A percentile compares a stretch with the other conserved stretches of the same genome.
These are phyloP conservation scores for Sonneratia caseolaris DNA, from an alignment of 345 rosid genomes.

Conservation along the genomic window DNA sequence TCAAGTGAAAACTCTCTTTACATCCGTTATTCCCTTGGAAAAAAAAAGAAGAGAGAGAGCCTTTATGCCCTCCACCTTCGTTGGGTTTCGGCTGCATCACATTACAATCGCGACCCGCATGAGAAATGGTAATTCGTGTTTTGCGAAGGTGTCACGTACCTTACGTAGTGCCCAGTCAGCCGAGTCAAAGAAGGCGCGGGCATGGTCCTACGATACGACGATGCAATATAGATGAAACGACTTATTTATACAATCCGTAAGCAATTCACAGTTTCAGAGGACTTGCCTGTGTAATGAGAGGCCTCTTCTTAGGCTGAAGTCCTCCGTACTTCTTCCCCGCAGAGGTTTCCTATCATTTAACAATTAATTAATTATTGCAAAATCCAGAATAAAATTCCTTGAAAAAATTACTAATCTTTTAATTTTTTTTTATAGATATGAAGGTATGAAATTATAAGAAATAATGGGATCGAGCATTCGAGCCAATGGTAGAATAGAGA, in stretches of 20 bases:
- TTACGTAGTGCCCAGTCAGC: constrained; percentile 86
- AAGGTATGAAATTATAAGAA: no score
- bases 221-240: background rate
- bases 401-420: no score
- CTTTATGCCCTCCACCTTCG: background rate
- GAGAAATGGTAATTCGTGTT: background rate
- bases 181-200: constrained; percentile 85
- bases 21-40: no score
- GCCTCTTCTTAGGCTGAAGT: constrained; percentile 76
- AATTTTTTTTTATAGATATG: no score
- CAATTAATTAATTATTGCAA: background rate
- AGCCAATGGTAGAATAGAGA: no score
- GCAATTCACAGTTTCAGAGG: background rate
- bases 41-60: background rate
- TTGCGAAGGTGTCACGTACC: constrained; percentile 22
- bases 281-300: constrained; percentile 57
- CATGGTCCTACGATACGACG: constrained; percentile 38
- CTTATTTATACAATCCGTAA: no score
- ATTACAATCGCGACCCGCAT: background rate
- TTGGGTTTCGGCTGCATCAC: background rate
- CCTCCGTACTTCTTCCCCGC: constrained; percentile 55
- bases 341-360: constrained; percentile 16
- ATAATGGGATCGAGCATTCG: no score
- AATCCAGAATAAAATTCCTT: no score
- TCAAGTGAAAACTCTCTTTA: no score